These are phyloP conservation scores for Botrytis fabae DNA, from an alignment of 2,329 filamentous ascomycete species.

Conservation along the genomic window DNA sequence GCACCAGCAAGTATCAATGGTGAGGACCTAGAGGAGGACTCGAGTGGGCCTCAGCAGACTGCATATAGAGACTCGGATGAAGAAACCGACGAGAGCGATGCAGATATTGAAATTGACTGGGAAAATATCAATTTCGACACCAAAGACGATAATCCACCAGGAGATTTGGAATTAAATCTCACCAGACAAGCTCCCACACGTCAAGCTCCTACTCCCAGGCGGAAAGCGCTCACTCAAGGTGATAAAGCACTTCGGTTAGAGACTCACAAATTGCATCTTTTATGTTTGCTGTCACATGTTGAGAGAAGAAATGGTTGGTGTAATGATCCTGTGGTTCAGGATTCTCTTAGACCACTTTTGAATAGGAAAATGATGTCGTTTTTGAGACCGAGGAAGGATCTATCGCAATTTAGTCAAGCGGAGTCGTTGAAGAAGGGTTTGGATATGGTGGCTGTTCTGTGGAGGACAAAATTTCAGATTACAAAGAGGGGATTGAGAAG, in stretches of 20 bases:
- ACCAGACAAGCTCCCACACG: slow-evolving; percentile 29
- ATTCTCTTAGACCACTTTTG: slow-evolving; percentile 63
- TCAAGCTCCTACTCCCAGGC: slow-evolving; percentile 26
- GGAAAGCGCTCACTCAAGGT: slow-evolving; percentile 54
- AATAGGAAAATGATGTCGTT: slow-evolving; percentile 64
- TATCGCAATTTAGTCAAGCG: slow-evolving; percentile 74
- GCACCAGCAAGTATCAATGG: background rate
- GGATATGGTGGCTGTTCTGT: slow-evolving; percentile 65
- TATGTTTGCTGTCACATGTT: slow-evolving; percentile 79
- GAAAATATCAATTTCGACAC: slow-evolving; percentile 56
- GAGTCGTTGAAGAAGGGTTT: slow-evolving; percentile 78
- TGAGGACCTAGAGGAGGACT: background rate
- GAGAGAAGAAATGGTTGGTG: slow-evolving; percentile 85
- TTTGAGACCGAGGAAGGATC: slow-evolving; percentile 65
- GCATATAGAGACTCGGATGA: slow-evolving; percentile 53
- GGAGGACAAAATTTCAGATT: slow-evolving; percentile 68
- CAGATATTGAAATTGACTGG: slow-evolving; percentile 55
- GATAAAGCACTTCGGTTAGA: slow-evolving; percentile 63
- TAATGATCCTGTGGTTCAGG: slow-evolving; percentile 71
- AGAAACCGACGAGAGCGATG: slow-evolving; percentile 53
- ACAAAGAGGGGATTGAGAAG: slow-evolving; percentile 69
- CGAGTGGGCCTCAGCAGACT: slow-evolving; percentile 39
- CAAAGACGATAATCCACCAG: slow-evolving; percentile 35
- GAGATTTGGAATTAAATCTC: slow-evolving; percentile 42
- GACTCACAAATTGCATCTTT: slow-evolving; percentile 82